Base-by-base conservation (phyloP, 2,329 filamentous ascomycete genomes). In the Tolypocladium capitatum region DNA sequence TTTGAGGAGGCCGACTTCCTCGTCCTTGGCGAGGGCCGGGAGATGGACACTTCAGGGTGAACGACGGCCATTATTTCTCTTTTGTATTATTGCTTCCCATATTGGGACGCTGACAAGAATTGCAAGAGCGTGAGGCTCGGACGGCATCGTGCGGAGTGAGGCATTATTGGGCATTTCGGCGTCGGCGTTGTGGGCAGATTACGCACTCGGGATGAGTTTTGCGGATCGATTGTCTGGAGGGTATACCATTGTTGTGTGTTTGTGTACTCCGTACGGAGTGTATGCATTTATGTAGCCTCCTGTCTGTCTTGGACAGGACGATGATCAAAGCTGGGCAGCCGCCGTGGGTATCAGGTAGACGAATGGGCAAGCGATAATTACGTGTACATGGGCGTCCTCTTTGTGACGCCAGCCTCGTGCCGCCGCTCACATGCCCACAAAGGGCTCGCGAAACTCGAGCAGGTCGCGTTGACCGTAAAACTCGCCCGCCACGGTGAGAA, bases 401-500 rank as follows among this genome's bases (percentile, higher is more conserved):
- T 18, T 45, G 24, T 32, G 11, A 20, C 5, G 8, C 20, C 21
- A 4, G 4, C 16, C 49, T 61, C 24, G 4, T 18, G 38, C 24
- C 6, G 2, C 16, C 38, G 24, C 38, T 42, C 65, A 70, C 55
- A 72, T 60, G 32, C 68, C 66, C 21, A 71, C 66, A 56, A 80
- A 81, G 4, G 76, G 76, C 51, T 83, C 77, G 49, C 88, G 77
- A 52, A 83, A 85, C 57, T 85, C 80, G 44, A 96, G 74, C 52
- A 96, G 66, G 64, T 97, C 91, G 53, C 83, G 75, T 66, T 97
- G 91, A 1, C 91, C 89, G 65, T 90, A 97, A 54, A 86, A 80
- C 66, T 95, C 89, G 56, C 88, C 90, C 43, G 85, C 83, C 33
- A 96, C 75, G 0, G 86, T 92, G 55, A 96, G 71, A 46, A 96